phyloP scores from a whole-genome alignment of 2,329 filamentous ascomycete genomes.

The Colletotrichum acutatum region DNA sequence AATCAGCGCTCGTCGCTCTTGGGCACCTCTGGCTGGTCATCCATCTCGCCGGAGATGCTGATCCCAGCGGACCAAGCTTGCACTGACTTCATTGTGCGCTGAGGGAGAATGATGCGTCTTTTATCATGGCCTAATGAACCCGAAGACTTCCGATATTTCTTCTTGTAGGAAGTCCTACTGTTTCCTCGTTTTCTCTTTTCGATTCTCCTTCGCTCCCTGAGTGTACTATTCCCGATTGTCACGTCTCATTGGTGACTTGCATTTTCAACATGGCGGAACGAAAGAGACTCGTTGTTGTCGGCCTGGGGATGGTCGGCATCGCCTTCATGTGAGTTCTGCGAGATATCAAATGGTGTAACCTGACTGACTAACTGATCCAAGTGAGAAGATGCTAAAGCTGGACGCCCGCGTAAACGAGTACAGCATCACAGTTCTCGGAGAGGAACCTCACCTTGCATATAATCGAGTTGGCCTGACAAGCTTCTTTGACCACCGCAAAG shows the following conservation, averaged over 20 bases:
- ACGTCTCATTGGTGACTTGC: conserved; percentile 1
- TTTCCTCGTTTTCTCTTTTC: background rate
- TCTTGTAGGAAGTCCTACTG: background rate
- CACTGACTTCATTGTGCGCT: conserved; percentile 28
- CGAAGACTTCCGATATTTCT: background rate
- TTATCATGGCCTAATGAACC: background rate
- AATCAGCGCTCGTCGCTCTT: conserved; percentile 8
- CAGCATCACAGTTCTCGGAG: conserved; percentile 85
- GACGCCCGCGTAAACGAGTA: conserved; percentile 82
- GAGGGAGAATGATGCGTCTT: conserved; percentile 12
- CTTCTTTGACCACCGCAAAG: conserved; percentile 87
- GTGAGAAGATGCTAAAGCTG: conserved; percentile 89
- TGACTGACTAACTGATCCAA: conserved; percentile 46
- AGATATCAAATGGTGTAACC: background rate
- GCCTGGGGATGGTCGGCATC: conserved; percentile 91
- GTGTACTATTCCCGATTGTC: background rate
- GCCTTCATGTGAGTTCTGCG: conserved; percentile 78
- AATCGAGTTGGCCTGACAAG: conserved; percentile 90
- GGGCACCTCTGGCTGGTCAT: conserved; percentile 1
- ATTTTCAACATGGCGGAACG: conserved; percentile 53
- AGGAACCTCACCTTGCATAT: conserved; percentile 89
- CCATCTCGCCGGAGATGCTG: conserved; percentile 31
- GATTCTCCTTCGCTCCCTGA: background rate
- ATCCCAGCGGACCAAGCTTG: conserved; percentile 28
- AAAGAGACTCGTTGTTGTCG: conserved; percentile 84